A percentile compares a stretch with the other conserved stretches of the same genome.
Conservation (phyloP, 495 filamentous ascomycete genomes). For the Aspergillus ellipticus region DNA sequence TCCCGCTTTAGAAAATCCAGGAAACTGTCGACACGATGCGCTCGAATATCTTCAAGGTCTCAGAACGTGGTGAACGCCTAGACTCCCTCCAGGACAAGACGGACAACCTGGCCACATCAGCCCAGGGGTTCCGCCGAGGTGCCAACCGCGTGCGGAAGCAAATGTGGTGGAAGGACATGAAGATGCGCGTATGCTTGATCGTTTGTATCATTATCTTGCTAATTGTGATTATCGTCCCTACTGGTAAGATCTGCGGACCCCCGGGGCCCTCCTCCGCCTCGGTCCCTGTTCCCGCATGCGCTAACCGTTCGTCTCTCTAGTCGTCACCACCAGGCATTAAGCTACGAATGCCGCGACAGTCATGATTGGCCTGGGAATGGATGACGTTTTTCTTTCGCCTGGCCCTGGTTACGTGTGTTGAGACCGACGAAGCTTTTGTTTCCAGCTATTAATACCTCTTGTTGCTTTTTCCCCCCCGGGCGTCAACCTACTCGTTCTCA, state of each 20-base stretch:
- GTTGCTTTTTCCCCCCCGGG: slow-evolving; percentile 32
- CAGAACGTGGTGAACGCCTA: slow-evolving; percentile 84
- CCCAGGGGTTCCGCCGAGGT: slow-evolving; percentile 90
- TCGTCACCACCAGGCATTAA: slow-evolving; percentile 33
- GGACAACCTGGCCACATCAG: slow-evolving; percentile 82
- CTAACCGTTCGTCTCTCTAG: slow-evolving; percentile 22
- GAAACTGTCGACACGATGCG: slow-evolving; percentile 89
- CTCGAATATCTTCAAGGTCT: slow-evolving; percentile 90
- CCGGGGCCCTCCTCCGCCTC: slow-evolving; percentile 1
- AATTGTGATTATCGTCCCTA: slow-evolving; percentile 86
- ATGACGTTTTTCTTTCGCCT: slow-evolving; percentile 23
- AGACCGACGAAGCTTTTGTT: slow-evolving; percentile 34
- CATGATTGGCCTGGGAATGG: slow-evolving; percentile 31
- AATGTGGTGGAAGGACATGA: slow-evolving; percentile 98
- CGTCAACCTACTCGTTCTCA: slow-evolving; percentile 34
- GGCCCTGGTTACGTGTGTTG: slow-evolving; percentile 29
- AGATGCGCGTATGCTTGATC: slow-evolving; percentile 96
- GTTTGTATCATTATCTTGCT: slow-evolving; percentile 83
- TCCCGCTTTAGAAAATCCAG: slow-evolving; percentile 78
- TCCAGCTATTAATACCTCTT: slow-evolving; percentile 44
- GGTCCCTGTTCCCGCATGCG: not conserved
- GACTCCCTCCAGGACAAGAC: slow-evolving; percentile 94
- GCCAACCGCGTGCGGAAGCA: slow-evolving; percentile 94
- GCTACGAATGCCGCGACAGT: slow-evolving; percentile 20
- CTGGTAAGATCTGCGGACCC: slow-evolving; percentile 53